Evolutionary conservation across 768 basidiomycete species (phyloP).

Genomic region (Coprinopsis strossmayeri): DNA sequence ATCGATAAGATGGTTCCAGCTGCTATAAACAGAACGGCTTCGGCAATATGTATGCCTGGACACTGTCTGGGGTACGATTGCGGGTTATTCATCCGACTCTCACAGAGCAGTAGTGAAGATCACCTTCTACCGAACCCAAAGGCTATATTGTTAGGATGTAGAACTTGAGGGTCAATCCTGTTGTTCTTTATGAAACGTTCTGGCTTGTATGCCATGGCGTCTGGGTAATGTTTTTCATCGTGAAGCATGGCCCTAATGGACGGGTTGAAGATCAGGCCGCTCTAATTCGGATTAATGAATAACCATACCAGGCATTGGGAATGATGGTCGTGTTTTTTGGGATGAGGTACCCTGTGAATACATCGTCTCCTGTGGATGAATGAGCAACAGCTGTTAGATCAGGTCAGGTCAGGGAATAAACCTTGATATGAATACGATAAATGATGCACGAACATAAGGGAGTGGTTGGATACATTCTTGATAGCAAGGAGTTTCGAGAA

Average conservation of each 20-base stretch:
- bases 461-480: neutral
- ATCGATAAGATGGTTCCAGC: neutral
- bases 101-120: neutral
- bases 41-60: neutral
- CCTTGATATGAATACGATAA: neutral
- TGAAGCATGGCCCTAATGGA: constrained; percentile 12
- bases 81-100: neutral
- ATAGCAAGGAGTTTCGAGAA: neutral
- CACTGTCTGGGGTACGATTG: neutral
- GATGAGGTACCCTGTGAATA: constrained; percentile 38
- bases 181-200: constrained; percentile 27
- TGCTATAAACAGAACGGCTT: neutral
- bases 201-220: constrained; percentile 20
- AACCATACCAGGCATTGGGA: constrained; percentile 27
- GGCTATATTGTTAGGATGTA: neutral
- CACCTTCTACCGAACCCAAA: neutral
- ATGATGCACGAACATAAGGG: neutral
- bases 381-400: constrained; percentile 25
- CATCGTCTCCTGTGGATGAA: constrained; percentile 31
- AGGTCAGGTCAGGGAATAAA: neutral
- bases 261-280: neutral
- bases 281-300: neutral
- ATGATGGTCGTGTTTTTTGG: constrained; percentile 33
- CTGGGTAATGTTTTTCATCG: constrained; percentile 18
- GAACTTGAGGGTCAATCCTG: constrained; percentile 1